These are phyloP conservation scores for Xylariaceae sp. DNA, from an alignment of 2,329 filamentous ascomycete species.

Conservation along the genomic window DNA sequence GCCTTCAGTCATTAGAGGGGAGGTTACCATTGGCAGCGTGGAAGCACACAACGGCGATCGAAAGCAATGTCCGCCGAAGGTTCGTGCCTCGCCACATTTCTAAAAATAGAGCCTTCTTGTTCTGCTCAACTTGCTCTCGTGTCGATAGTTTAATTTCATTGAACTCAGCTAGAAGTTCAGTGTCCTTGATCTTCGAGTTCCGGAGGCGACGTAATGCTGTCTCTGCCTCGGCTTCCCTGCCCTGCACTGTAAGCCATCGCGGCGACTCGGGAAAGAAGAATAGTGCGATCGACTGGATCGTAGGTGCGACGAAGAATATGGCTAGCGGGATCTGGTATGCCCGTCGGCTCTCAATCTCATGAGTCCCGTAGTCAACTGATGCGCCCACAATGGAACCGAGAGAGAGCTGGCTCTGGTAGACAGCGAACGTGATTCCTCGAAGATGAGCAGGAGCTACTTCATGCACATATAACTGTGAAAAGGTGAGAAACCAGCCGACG, in stretches of 20 bases:
- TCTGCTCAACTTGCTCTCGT: constrained; percentile 36
- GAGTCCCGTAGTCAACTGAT: constrained; percentile 40
- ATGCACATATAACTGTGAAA: constrained; percentile 46
- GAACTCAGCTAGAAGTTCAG: constrained; percentile 39
- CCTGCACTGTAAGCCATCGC: constrained; percentile 47
- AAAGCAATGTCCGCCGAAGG: constrained; percentile 39
- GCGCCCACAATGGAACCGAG: constrained; percentile 44
- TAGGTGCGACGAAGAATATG: constrained; percentile 41
- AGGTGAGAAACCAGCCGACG: constrained; percentile 45
- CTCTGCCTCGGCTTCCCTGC: constrained; percentile 41
- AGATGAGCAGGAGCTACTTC: constrained; percentile 45
- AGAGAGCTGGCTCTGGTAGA: constrained; percentile 43
- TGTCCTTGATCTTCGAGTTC: constrained; percentile 37
- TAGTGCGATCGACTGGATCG: constrained; percentile 41
- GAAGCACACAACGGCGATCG: constrained; percentile 42
- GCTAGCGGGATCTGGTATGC: constrained; percentile 39
- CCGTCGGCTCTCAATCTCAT: constrained; percentile 28
- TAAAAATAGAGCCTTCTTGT: constrained; percentile 38
- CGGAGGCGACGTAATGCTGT: constrained; percentile 38
- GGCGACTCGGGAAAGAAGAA: constrained; percentile 47
- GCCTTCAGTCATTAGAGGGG: neutral
- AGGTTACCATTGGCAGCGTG: constrained; percentile 41
- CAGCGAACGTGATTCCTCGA: constrained; percentile 42
- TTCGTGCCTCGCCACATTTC: constrained; percentile 44
- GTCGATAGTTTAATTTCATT: constrained; percentile 41